phyloP scores from a whole-genome alignment of 768 basidiomycete species.

The Boletus speciosus region DNA sequence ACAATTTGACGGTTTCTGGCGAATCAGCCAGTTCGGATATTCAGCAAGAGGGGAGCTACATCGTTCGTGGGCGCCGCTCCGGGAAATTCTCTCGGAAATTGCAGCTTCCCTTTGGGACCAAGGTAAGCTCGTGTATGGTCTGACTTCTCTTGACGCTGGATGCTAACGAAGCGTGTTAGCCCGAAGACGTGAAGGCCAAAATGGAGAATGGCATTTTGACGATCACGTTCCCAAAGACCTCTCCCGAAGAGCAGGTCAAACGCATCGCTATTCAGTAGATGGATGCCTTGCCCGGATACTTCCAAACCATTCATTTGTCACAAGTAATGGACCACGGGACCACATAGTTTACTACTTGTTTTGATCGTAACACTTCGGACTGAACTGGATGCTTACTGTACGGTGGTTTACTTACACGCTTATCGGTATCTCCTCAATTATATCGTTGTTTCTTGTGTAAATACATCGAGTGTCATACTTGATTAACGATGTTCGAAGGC shows the following conservation, averaged over 20 bases:
- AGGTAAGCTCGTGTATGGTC: slow-evolving; percentile 29
- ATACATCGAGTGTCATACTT: no score
- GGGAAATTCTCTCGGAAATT: slow-evolving; percentile 47
- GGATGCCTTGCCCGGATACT: not conserved
- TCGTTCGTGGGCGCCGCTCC: slow-evolving; percentile 42
- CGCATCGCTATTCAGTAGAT: slow-evolving; percentile 30
- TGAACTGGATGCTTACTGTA: not conserved
- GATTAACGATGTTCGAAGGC: no score
- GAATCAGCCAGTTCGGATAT: slow-evolving; percentile 34
- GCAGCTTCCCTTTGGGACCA: slow-evolving; percentile 43
- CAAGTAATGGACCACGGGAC: not conserved
- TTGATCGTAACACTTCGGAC: no score
- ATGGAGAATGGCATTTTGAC: slow-evolving; percentile 48
- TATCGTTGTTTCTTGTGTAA: not conserved
- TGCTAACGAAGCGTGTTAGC: slow-evolving; percentile 21
- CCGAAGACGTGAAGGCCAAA: slow-evolving; percentile 43
- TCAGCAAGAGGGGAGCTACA: slow-evolving; percentile 36
- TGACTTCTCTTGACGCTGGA: not conserved
- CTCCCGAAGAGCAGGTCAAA: slow-evolving; percentile 38
- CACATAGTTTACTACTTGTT: not conserved
- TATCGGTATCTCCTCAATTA: not conserved
- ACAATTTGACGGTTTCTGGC: slow-evolving; percentile 46
- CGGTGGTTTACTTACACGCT: no score
- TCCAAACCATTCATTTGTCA: not conserved
- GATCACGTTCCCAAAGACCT: slow-evolving; percentile 46